phyloP scores from a whole-genome alignment of 306 rosid genomes.

The Hippophae gyantsensis region DNA sequence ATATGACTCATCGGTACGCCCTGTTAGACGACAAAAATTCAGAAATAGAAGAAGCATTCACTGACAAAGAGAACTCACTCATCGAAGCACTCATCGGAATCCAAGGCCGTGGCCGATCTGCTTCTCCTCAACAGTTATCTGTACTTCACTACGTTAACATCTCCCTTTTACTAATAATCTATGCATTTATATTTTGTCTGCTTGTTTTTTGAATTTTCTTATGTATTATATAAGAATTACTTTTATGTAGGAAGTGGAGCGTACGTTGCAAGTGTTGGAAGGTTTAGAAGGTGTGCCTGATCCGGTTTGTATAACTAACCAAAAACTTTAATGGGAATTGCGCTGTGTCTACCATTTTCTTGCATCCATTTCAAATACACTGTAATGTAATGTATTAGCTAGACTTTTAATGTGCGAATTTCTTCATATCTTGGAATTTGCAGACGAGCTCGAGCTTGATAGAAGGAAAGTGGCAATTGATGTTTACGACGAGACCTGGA shows the following conservation, averaged over 20 bases:
- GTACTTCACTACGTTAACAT: slow-evolving; percentile 18
- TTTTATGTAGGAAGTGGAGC: slow-evolving; percentile 47
- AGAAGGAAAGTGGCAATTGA: slow-evolving; percentile 88
- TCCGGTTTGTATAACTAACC: slow-evolving; percentile 46
- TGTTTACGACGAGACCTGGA: slow-evolving; percentile 90
- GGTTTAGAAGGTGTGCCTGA: slow-evolving; percentile 55
- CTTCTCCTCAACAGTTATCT: slow-evolving; percentile 66
- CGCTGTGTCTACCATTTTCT: too few relatives aligned
- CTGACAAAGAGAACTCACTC: slow-evolving; percentile 59
- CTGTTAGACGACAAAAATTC: slow-evolving; percentile 28
- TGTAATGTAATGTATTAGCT: too few relatives aligned
- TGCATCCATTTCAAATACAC: too few relatives aligned
- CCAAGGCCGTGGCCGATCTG: slow-evolving; percentile 91
- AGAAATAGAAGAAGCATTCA: slow-evolving; percentile 14
- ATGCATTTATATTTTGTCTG: neutral
- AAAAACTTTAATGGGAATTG: neutral
- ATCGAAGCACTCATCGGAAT: slow-evolving; percentile 67
- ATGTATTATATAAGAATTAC: neutral
- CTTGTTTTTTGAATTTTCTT: neutral
- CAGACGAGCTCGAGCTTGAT: slow-evolving; percentile 72
- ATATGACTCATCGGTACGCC: slow-evolving; percentile 14
- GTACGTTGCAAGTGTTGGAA: slow-evolving; percentile 63
- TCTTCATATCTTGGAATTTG: slow-evolving; percentile 10
- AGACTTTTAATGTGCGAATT: neutral
- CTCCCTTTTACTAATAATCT: neutral